Conservation (phyloP, 306 rosid genomes). For the Vigna mungo region DNA sequence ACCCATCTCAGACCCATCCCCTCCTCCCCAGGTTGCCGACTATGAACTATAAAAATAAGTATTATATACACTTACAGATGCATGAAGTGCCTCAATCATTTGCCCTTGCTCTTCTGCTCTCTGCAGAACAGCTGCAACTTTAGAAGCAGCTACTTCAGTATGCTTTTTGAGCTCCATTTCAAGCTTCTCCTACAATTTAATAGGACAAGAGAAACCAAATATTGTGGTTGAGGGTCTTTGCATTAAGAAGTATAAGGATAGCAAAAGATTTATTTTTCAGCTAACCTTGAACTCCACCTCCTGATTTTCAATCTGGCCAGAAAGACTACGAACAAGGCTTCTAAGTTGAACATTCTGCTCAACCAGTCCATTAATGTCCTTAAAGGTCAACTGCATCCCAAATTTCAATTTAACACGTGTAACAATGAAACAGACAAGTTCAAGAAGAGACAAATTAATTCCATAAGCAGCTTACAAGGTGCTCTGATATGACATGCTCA, state of each 20-base stretch:
- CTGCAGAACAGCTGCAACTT: slow-evolving; percentile 81
- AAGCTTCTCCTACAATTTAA: slow-evolving; percentile 68
- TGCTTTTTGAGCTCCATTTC: slow-evolving; percentile 79
- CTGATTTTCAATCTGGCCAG: slow-evolving; percentile 76
- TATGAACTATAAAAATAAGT: not conserved
- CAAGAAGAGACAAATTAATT: slow-evolving; percentile 1
- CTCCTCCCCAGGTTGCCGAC: slow-evolving; percentile 2
- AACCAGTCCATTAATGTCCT: slow-evolving; percentile 94
- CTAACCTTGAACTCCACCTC: slow-evolving; percentile 83
- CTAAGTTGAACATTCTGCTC: slow-evolving; percentile 93
- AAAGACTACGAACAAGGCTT: slow-evolving; percentile 85
- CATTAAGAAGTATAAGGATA: not conserved
- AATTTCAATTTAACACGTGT: slow-evolving; percentile 14
- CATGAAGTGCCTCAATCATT: slow-evolving; percentile 95
- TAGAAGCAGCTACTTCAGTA: slow-evolving; percentile 78
- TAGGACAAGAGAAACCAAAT: slow-evolving; percentile 25
- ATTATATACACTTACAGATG: slow-evolving; percentile 67
- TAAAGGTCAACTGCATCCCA: slow-evolving; percentile 82
- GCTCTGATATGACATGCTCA: slow-evolving; percentile 80
- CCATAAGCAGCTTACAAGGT: slow-evolving; percentile 65
- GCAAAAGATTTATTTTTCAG: not conserved
- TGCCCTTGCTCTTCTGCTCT: slow-evolving; percentile 93
- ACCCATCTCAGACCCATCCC: not conserved
- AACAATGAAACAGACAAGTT: slow-evolving; percentile 12
- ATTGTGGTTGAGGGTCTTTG: not conserved